A percentile compares a stretch with the other conserved stretches of the same genome.
Conservation (phyloP, 768 basidiomycete genomes). For the Xanthoconium stramineum region DNA sequence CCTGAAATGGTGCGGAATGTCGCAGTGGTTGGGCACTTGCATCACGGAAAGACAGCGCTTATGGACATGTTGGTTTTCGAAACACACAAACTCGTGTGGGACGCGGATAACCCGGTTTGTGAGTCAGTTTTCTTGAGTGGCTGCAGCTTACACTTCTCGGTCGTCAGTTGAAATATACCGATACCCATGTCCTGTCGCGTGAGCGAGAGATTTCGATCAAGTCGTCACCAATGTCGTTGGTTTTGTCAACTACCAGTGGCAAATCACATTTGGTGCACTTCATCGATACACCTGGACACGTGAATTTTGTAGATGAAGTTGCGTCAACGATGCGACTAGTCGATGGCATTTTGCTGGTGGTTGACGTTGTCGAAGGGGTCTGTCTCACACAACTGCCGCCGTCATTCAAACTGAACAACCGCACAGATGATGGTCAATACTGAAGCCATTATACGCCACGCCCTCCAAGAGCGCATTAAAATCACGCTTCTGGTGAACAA, state of each 20-base stretch:
- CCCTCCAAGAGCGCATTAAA: constrained; percentile 83
- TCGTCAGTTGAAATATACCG: constrained; percentile 85
- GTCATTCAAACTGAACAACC: constrained; percentile 10
- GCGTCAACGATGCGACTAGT: constrained; percentile 81
- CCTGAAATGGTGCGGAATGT: constrained; percentile 97
- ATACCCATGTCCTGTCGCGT: constrained; percentile 88
- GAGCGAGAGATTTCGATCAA: constrained; percentile 92
- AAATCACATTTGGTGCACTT: constrained; percentile 94
- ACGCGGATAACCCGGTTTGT: constrained; percentile 83
- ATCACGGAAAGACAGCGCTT: constrained; percentile 96
- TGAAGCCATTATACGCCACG: constrained; percentile 84
- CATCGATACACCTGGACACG: constrained; percentile 97
- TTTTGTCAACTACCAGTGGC: constrained; percentile 78
- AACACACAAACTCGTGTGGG: constrained; percentile 94
- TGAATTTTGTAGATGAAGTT: constrained; percentile 98
- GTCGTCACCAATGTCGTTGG: constrained; percentile 93
- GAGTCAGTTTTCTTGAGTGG: constrained; percentile 7
- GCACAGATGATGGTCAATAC: constrained; percentile 87
- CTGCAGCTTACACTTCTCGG: constrained; percentile 20
- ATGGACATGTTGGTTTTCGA: constrained; percentile 98
- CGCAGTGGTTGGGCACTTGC: constrained; percentile 92
- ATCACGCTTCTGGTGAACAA: constrained; percentile 96
- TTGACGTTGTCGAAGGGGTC: constrained; percentile 98
- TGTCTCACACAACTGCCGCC: constrained; percentile 27
- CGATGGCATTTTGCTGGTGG: constrained; percentile 90